These are phyloP conservation scores for Tetrahymena borealis DNA, from an alignment of 73 alveolate species.

Conservation along the genomic window DNA sequence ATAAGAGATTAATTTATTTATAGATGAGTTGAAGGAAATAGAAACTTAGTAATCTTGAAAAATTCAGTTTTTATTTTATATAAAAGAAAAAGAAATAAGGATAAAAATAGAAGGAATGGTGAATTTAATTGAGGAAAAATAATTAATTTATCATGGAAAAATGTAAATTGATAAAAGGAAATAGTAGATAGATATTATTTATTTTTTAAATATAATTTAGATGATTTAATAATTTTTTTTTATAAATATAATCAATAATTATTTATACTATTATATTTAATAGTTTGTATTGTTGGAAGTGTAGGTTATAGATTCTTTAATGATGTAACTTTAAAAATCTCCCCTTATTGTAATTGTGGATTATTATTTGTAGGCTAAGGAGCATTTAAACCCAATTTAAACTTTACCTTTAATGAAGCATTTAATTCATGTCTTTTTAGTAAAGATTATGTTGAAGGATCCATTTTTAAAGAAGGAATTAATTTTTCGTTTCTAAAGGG, in stretches of 20 bases:
- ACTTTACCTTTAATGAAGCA: not conserved
- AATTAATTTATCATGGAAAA: too few species aligned
- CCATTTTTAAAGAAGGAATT: not conserved
- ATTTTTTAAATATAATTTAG: too few species aligned
- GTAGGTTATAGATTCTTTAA: not conserved
- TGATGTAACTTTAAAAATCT: not conserved
- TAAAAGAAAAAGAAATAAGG: too few species aligned
- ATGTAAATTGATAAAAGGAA: too few species aligned
- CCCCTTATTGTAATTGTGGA: not conserved
- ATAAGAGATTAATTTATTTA: too few species aligned
- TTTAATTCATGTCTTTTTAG: not conserved
- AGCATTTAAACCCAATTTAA: not conserved
- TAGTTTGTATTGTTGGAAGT: not conserved
- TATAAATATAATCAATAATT: not conserved
- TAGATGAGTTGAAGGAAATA: too few species aligned
- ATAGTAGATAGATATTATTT: too few species aligned
- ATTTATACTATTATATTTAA: not conserved
- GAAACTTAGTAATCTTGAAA: too few species aligned
- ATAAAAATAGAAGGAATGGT: too few species aligned
- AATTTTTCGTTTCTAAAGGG: not conserved
- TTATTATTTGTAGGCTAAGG: not conserved
- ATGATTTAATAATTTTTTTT: too few species aligned
- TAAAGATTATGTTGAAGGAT: not conserved
- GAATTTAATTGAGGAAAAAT: too few species aligned
- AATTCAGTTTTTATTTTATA: too few species aligned